Base-by-base conservation (phyloP, 805 yeast species). In the Candida broadrunensis region DNA sequence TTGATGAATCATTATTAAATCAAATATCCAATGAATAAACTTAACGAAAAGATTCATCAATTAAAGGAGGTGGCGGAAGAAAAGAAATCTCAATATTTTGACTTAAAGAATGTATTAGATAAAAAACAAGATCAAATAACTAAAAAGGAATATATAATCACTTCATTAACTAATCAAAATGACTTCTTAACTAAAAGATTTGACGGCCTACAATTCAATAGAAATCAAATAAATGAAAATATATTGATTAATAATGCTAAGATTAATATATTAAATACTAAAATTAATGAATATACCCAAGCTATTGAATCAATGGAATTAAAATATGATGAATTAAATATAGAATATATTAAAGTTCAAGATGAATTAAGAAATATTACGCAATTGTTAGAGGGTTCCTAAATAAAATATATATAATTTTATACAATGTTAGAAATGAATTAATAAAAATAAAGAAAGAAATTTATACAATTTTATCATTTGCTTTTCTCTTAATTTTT, bases 11-110 rank as follows among this genome's bases (percentile, higher is more conserved):
- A n/a, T n/a, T n/a, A n/a, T n/a, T n/a, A n/a, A n/a, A n/a, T n/a
- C n/a, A n/a, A n/a, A n/a, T n/a, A n/a, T n/a, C n/a, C n/a, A n/a
- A 50, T 50, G 54, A 42, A 46, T 44, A 48, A 43, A 37, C 42
- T 48, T 35, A 48, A 42, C 33, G 48, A 44, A 29, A 48, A 49
- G 37, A 39, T 48, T 37, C 36, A 24, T 19, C 38, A 42, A 25
- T 36, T 48, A 30, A 48, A 43, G 40, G 39, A 24, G 30, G 37
- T 40, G 20, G 42, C 36, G 12, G 52, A 49, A 12, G 40, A 37
- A n/a, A 35, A 44, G 15, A 36, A 50, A 30, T 31, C 45, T 12
- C 19, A 31, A 15, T 50, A 45, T 41, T 46, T 39, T 24, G 49
- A 47, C 30, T 39, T 50, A 33, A 47, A 50, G 34, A 19, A 23